Conservation (phyloP, 2,329 filamentous ascomycete genomes). For the Fusarium sp. region DNA sequence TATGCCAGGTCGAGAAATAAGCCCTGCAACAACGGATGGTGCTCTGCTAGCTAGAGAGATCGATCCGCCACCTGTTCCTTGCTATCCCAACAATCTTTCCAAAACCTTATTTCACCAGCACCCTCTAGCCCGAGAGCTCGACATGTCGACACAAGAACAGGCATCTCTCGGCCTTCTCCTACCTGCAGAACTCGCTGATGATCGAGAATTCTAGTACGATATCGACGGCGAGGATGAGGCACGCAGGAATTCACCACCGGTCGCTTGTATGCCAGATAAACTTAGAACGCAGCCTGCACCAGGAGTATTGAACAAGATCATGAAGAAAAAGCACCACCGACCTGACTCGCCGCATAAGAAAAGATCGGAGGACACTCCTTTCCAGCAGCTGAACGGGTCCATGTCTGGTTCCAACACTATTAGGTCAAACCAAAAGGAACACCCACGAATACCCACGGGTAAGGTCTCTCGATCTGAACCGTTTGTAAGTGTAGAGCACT, state of each 20-base stretch:
- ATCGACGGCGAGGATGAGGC: slow-evolving; percentile 51
- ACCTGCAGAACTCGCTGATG: slow-evolving; percentile 47
- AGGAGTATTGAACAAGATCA: slow-evolving; percentile 45
- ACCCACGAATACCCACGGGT: slow-evolving; percentile 34
- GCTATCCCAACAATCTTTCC: slow-evolving; percentile 51
- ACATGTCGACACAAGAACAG: slow-evolving; percentile 46
- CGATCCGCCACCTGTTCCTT: slow-evolving; percentile 46
- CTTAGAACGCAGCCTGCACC: slow-evolving; percentile 40
- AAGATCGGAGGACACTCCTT: slow-evolving; percentile 2
- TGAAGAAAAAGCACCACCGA: slow-evolving; percentile 45
- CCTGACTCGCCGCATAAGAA: slow-evolving; percentile 22
- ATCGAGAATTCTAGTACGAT: slow-evolving; percentile 53
- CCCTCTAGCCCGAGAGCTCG: slow-evolving; percentile 49
- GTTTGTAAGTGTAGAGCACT: slow-evolving; percentile 1
- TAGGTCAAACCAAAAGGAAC: slow-evolving; percentile 21
- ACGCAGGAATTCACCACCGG: slow-evolving; percentile 39
- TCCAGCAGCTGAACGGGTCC: not conserved
- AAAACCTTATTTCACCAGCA: slow-evolving; percentile 51
- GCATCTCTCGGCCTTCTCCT: slow-evolving; percentile 51
- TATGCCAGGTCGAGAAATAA: slow-evolving; percentile 54
- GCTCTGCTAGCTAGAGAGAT: slow-evolving; percentile 50
- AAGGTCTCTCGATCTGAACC: slow-evolving; percentile 43
- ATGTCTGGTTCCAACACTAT: not conserved
- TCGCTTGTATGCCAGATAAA: slow-evolving; percentile 49
- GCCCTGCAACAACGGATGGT: slow-evolving; percentile 52